Evolutionary conservation across 805 yeast genomes (phyloP).

Genomic region (Starmerella sp.): DNA sequence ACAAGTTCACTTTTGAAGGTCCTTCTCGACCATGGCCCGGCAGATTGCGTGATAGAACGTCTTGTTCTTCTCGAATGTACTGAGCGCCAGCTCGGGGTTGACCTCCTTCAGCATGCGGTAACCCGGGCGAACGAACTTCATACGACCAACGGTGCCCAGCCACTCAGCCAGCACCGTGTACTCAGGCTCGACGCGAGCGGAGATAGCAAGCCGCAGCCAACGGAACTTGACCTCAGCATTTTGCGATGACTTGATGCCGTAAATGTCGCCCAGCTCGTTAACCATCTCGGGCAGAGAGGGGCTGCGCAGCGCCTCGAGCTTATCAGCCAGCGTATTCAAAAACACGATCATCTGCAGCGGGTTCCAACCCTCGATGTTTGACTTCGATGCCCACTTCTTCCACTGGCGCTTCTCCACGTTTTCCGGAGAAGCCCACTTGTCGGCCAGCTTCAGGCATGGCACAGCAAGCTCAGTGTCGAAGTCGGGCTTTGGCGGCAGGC

Average conservation of each 20-base stretch:
- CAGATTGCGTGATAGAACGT: slow-evolving; percentile 75
- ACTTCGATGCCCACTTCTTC: slow-evolving; percentile 31
- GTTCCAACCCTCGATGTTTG: slow-evolving; percentile 48
- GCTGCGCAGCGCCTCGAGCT: slow-evolving; percentile 26
- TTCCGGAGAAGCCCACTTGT: slow-evolving; percentile 46
- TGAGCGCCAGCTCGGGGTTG: slow-evolving; percentile 52
- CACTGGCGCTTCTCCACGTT: slow-evolving; percentile 14
- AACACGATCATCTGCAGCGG: slow-evolving; percentile 74
- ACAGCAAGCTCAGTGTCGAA: slow-evolving; percentile 74
- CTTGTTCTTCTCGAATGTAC: slow-evolving; percentile 51
- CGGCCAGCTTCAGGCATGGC: slow-evolving; percentile 54
- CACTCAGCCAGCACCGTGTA: slow-evolving; percentile 57
- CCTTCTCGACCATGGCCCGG: slow-evolving; percentile 70
- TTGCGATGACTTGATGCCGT: slow-evolving; percentile 41
- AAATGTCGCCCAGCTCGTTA: slow-evolving; percentile 31
- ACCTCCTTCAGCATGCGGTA: slow-evolving; percentile 54
- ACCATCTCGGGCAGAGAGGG: slow-evolving; percentile 29
- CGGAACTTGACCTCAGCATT: slow-evolving; percentile 78
- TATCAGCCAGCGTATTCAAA: slow-evolving; percentile 49
- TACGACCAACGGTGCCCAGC: slow-evolving; percentile 86
- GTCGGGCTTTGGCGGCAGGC: slow-evolving; percentile 78
- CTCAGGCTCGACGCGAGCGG: slow-evolving; percentile 36
- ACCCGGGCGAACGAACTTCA: slow-evolving; percentile 89
- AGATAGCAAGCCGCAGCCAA: slow-evolving; percentile 58
- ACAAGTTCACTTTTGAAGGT: slow-evolving; percentile 38